These are phyloP conservation scores for Psidium friedrichsthalianum DNA, from an alignment of 345 rosid species.

Conservation along the genomic window DNA sequence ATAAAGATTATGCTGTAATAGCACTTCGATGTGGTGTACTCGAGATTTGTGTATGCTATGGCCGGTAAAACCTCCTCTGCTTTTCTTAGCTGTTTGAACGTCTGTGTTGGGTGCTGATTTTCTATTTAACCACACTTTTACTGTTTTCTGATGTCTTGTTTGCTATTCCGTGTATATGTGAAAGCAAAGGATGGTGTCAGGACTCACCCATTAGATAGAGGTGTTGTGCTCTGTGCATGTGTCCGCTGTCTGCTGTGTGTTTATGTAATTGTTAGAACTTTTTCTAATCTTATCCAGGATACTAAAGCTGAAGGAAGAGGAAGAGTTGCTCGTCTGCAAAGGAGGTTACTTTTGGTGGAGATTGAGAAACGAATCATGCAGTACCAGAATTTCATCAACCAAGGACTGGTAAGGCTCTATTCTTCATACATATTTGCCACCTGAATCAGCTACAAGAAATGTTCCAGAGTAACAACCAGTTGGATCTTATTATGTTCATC, in stretches of 20 bases:
- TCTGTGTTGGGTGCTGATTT: not conserved
- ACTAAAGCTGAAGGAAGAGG: constrained; percentile 90
- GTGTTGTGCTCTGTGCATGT: not conserved
- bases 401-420: constrained; percentile 59
- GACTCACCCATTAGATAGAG: not conserved
- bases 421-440: not conserved
- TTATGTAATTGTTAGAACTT: not conserved
- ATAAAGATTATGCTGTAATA: not conserved
- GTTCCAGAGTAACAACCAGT: not conserved
- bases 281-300: constrained; percentile 39
- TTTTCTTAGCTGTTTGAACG: not conserved
- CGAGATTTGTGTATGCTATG: not conserved
- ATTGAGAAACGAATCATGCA: constrained; percentile 76
- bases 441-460: not conserved
- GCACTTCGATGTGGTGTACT: not conserved
- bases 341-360: constrained; percentile 77
- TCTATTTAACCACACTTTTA: not conserved
- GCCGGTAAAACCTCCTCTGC: not conserved
- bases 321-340: constrained; percentile 62
- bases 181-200: not conserved
- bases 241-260: not conserved
- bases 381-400: constrained; percentile 59
- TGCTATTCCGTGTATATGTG: not conserved
- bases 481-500: not conserved
- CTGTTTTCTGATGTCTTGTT: not conserved